Percentiles rank a stretch among this genome's conserved stretches.
phyloP scores from a whole-genome alignment of 768 basidiomycete genomes.

The Baorangia bicolor region DNA sequence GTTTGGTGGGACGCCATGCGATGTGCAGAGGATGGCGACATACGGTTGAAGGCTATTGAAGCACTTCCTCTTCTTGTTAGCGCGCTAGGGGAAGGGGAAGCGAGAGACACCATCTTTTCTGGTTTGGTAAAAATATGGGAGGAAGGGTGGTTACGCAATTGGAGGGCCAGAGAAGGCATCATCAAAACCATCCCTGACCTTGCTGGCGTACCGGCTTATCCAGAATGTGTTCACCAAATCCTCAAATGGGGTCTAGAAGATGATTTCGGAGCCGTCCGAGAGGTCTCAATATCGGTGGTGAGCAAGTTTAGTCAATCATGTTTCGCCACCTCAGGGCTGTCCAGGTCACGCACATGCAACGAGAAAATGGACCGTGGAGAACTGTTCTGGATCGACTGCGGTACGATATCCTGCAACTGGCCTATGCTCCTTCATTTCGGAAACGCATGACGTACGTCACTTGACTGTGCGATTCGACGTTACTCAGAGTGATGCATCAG shows the following conservation, averaged over 20 bases:
- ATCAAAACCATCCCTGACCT: slow-evolving; percentile 56
- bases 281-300: slow-evolving; percentile 66
- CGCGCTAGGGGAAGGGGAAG: slow-evolving; percentile 48
- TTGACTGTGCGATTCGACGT: slow-evolving; percentile 7
- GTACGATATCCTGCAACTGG: slow-evolving; percentile 43
- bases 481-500: slow-evolving; percentile 38
- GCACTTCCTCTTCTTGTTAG: slow-evolving; percentile 56
- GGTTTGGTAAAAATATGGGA: slow-evolving; percentile 57
- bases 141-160: slow-evolving; percentile 57
- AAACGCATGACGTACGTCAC: slow-evolving; percentile 69
- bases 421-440: slow-evolving; percentile 49
- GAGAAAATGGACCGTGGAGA: slow-evolving; percentile 36
- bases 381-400: slow-evolving; percentile 39
- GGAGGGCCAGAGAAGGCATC: slow-evolving; percentile 80
- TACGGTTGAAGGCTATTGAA: slow-evolving; percentile 71
- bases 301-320: slow-evolving; percentile 30
- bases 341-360: slow-evolving; percentile 51
- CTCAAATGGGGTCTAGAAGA: slow-evolving; percentile 68
- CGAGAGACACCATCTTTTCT: slow-evolving; percentile 44
- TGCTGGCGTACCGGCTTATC: slow-evolving; percentile 41
- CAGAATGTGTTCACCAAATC: slow-evolving; percentile 51
- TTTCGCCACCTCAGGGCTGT: slow-evolving; percentile 16
- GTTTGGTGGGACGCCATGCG: slow-evolving; percentile 66
- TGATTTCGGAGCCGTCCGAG: slow-evolving; percentile 80
- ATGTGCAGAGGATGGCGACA: slow-evolving; percentile 59